Base-by-base conservation (phyloP, 345 rosid species). In the Acer negundo region DNA sequence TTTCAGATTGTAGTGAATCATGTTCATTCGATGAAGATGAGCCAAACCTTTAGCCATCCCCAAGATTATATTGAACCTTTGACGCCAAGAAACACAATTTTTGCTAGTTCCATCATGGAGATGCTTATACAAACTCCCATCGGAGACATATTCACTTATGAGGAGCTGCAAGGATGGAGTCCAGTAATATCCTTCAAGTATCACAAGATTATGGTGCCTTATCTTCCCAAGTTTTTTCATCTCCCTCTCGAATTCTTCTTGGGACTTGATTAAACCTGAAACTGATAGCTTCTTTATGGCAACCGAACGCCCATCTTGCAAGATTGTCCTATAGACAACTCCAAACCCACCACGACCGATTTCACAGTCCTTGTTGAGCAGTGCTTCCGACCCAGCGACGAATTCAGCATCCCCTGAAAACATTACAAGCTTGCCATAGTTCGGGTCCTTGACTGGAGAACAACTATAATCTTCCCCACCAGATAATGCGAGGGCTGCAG, bases 331-430 rank as follows among this genome's bases (percentile, higher is more conserved):
- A 78, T 97, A 97, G 70, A 97, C 99, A 49, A 93, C 94, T 55
- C 99, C 99, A 40, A 97, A 97, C 31, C 98, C 99, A 7, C 99
- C 99, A 31, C 94, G 97, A 3, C 99, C 99, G n/a, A 97, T 83
- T 80, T 93, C 98, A 10, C 97, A 88, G 77, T 97, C 98, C 90
- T 97, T 94, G 85, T 89, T 94, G 49, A 96, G 98, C 86, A 96
- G 80, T 1, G 92, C 97, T 67, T 92, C 90, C 2, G 95, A 88
- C 19, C 97, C 97, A 4, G 89, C 85, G 55, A 84, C 90, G 77
- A 94, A 92, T 75, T 90, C 93, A 15, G 94, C 95, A 17, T 90
- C 93, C 3, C 94, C 97, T 10, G 97, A 90, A 81, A 97, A 97
- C 97, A 97, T 94, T 64, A 97, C 97, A 28, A 97, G 94, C 80